A percentile compares a stretch with the other conserved stretches of the same genome.
phyloP scores from a whole-genome alignment of 2,329 filamentous ascomycete genomes.

The Botrytis deweyae region DNA sequence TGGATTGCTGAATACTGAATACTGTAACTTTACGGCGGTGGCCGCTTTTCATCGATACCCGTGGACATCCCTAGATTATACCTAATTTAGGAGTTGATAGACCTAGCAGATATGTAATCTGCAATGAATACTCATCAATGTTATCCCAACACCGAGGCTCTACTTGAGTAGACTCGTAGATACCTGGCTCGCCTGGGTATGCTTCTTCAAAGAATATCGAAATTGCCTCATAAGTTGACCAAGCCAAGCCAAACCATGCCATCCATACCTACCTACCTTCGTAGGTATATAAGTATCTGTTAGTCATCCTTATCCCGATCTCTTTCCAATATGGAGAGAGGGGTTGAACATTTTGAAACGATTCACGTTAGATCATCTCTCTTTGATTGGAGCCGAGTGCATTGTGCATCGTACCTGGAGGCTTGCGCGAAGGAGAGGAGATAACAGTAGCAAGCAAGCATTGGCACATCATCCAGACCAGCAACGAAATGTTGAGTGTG shows the following conservation, averaged over 20 bases:
- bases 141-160: too few species aligned
- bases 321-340: background rate
- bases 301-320: background rate
- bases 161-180: too few species aligned
- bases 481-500: background rate
- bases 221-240: background rate
- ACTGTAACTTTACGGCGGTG: background rate
- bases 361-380: background rate
- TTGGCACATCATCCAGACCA: background rate
- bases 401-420: background rate
- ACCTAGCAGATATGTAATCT: background rate
- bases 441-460: background rate
- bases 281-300: background rate
- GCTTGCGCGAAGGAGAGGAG: background rate
- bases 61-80: background rate
- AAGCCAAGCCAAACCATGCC: background rate
- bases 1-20: background rate
- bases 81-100: background rate
- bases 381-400: background rate
- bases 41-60: background rate
- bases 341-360: conserved; percentile 6
- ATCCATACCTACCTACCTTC: background rate
- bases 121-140: background rate
- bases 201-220: background rate
- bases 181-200: too few species aligned